Percentiles rank a stretch among this genome's conserved stretches.
Conservation (phyloP, 148 eudicot genomes). For the Polygonum maritimum region DNA sequence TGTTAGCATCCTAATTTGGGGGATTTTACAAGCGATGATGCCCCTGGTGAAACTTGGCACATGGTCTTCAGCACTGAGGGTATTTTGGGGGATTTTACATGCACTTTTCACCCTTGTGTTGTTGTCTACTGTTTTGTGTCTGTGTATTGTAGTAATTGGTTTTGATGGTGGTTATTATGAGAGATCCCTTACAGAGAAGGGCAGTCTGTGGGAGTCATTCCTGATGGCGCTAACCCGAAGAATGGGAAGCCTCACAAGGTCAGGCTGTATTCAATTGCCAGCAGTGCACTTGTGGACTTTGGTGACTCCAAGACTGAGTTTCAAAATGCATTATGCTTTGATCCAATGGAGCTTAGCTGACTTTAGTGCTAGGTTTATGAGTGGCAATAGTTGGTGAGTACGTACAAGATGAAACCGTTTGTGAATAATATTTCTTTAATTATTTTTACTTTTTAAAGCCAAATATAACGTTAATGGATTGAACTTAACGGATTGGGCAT, state of each 20-base stretch:
- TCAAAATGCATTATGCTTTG: not conserved
- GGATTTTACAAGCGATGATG: constrained; percentile 74
- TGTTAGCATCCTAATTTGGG: too few species aligned
- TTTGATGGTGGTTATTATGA: constrained; percentile 29
- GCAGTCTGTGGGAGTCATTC: constrained; percentile 83
- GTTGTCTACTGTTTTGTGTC: not conserved
- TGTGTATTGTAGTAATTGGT: not conserved
- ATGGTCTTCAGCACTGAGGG: constrained; percentile 96
- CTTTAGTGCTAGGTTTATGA: too few species aligned
- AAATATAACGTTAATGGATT: too few species aligned
- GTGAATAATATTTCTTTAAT: too few species aligned
- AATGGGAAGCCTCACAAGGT: constrained; percentile 98
- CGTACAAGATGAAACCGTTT: too few species aligned
- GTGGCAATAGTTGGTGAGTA: too few species aligned
- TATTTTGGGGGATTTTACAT: constrained; percentile 11
- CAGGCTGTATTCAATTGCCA: constrained; percentile 94
- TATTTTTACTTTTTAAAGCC: too few species aligned
- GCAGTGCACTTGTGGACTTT: constrained; percentile 96
- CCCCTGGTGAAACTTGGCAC: constrained; percentile 99
- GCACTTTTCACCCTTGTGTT: not conserved
- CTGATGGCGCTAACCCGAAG: constrained; percentile 77
- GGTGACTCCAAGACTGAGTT: constrained; percentile 94
- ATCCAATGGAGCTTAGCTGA: too few species aligned
- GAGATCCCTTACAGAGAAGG: constrained; percentile 97
- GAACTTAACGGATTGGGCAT: too few species aligned